Conservation (phyloP, 148 eudicot species). For the Bassia scoparia region DNA sequence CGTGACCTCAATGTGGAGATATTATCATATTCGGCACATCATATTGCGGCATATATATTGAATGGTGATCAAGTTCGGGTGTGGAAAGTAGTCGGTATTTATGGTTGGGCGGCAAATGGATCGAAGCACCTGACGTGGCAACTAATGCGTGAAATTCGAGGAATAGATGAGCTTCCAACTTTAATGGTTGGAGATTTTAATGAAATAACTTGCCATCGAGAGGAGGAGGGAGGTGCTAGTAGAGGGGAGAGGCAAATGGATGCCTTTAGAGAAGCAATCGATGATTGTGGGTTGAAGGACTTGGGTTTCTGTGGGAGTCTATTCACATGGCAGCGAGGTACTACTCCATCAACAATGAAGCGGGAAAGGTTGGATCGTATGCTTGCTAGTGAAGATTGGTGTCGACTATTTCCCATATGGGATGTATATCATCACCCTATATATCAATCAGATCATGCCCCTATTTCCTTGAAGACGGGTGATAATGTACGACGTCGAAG, state of each 20-base stretch:
- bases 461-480: too few relatives aligned
- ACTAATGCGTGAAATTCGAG: not conserved
- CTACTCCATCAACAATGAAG: not conserved
- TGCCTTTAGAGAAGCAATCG: not conserved
- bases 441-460: too few relatives aligned
- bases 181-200: too few relatives aligned
- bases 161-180: not conserved
- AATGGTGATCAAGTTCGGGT: not conserved
- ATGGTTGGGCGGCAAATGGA: not conserved
- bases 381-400: not conserved
- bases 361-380: not conserved
- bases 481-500: too few relatives aligned
- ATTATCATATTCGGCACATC: not conserved
- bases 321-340: not conserved
- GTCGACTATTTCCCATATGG: not conserved
- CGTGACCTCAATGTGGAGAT: not conserved
- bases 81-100: not conserved
- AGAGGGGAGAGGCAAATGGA: not conserved
- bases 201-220: not conserved
- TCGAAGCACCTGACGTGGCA: not conserved
- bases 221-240: not conserved
- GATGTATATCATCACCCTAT: not conserved
- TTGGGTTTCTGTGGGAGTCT: not conserved
- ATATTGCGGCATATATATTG: not conserved
- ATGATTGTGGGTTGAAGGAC: not conserved